A percentile compares a stretch with the other conserved stretches of the same genome.
Conservation (phyloP, 202 grass and related monocot genomes). For the Schoenoplectus triqueter region DNA sequence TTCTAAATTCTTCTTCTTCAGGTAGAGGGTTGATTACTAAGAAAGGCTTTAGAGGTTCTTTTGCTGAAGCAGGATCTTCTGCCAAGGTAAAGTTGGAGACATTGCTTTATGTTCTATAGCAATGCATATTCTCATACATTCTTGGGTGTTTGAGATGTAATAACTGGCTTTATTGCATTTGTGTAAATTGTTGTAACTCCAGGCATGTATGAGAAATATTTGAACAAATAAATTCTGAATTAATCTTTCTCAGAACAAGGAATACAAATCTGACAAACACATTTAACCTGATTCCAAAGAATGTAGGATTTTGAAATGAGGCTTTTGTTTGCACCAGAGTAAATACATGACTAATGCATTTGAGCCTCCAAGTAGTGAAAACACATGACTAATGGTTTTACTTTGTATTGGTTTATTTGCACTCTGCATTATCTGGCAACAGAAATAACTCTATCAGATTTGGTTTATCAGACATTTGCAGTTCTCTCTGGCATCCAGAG, state of each 20-base stretch:
- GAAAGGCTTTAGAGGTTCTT: constrained; percentile 89
- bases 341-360: background rate
- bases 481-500: constrained; percentile 92
- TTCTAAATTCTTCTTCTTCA: constrained; percentile 35
- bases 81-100: constrained; percentile 64
- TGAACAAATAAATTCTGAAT: constrained; percentile 8
- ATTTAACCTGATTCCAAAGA: background rate
- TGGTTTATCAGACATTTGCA: constrained; percentile 71
- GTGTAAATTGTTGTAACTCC: background rate
- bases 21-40: constrained; percentile 88
- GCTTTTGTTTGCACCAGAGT: background rate
- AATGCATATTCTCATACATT: constrained; percentile 12
- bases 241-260: background rate
- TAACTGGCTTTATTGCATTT: background rate
- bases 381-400: background rate
- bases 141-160: constrained; percentile 6
- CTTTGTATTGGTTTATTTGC: background rate
- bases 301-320: background rate
- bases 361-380: background rate
- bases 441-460: constrained; percentile 19
- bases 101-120: background rate
- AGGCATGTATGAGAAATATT: background rate
- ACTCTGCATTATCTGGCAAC: background rate
- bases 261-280: background rate
- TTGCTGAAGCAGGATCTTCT: constrained; percentile 73